A percentile compares a stretch with the other conserved stretches of the same genome.
Conservation (phyloP, 805 yeast species). For the Torulaspora franciscae region DNA sequence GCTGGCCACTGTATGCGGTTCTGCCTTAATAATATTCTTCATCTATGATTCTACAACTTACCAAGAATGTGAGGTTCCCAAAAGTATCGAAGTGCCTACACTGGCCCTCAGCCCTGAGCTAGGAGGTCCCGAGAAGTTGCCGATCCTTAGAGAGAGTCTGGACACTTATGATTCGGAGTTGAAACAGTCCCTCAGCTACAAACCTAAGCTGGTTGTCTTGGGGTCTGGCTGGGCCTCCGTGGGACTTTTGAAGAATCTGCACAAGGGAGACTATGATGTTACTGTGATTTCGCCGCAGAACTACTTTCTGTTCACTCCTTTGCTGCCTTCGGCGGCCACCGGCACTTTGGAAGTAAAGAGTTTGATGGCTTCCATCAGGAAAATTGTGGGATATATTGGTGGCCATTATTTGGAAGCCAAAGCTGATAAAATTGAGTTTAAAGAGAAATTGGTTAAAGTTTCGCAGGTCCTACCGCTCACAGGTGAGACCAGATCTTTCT, state of each 20-base stretch:
- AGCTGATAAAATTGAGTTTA: slow-evolving; percentile 54
- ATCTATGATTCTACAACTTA: slow-evolving; percentile 67
- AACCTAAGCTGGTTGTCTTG: slow-evolving; percentile 54
- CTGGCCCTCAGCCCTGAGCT: slow-evolving; percentile 49
- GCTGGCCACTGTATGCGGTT: slow-evolving; percentile 41
- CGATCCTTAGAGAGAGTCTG: slow-evolving; percentile 50
- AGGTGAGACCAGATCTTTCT: slow-evolving; percentile 44
- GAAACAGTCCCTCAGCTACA: slow-evolving; percentile 43
- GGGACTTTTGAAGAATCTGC: slow-evolving; percentile 48
- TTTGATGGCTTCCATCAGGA: slow-evolving; percentile 58
- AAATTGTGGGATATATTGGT: slow-evolving; percentile 45
- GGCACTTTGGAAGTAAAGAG: slow-evolving; percentile 65
- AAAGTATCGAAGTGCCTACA: slow-evolving; percentile 46
- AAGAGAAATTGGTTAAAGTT: slow-evolving; percentile 54
- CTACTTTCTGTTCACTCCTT: slow-evolving; percentile 64
- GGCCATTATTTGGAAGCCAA: slow-evolving; percentile 62
- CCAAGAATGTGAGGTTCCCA: slow-evolving; percentile 38
- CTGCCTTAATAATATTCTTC: slow-evolving; percentile 48
- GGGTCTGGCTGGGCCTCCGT: slow-evolving; percentile 75
- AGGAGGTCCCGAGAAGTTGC: slow-evolving; percentile 72
- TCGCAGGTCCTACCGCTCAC: slow-evolving; percentile 40
- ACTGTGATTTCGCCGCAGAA: slow-evolving; percentile 65
- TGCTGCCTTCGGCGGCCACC: slow-evolving; percentile 65
- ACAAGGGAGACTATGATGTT: slow-evolving; percentile 54
- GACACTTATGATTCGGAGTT: slow-evolving; percentile 52